Evolutionary conservation across 1,284 basidiomycete species (phyloP).

Genomic region (Cryptococcus floricola): DNA sequence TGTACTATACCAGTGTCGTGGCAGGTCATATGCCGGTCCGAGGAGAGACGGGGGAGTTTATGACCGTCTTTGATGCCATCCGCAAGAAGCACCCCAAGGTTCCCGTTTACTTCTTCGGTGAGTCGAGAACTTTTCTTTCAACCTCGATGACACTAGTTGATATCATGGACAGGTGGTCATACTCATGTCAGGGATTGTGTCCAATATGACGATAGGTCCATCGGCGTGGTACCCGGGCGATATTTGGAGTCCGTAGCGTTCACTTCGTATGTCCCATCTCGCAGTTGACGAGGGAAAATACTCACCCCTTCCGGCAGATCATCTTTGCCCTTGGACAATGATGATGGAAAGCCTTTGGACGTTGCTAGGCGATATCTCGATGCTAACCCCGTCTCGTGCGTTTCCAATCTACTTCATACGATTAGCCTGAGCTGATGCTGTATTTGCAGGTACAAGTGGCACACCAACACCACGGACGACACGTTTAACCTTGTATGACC

Average conservation of each 20-base stretch:
- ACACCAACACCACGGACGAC: slow-evolving; percentile 29
- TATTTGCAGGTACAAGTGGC: slow-evolving; percentile 34
- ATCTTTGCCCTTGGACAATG: slow-evolving; percentile 21
- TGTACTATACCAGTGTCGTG: slow-evolving; percentile 20
- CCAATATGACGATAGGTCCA: slow-evolving; percentile 49
- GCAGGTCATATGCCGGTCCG: slow-evolving; percentile 47
- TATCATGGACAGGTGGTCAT: slow-evolving; percentile 53
- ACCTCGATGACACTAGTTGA: no score
- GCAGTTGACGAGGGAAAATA: no score
- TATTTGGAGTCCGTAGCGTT: slow-evolving; percentile 82
- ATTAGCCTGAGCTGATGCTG: not conserved
- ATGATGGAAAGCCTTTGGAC: slow-evolving; percentile 31
- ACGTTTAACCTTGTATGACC: slow-evolving; percentile 40
- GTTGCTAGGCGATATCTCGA: slow-evolving; percentile 52
- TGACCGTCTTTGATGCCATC: slow-evolving; percentile 70
- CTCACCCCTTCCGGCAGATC: slow-evolving; percentile 16
- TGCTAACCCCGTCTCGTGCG: slow-evolving; percentile 49
- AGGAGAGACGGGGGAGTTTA: slow-evolving; percentile 52
- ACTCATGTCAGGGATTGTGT: slow-evolving; percentile 73
- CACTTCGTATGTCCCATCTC: slow-evolving; percentile 39
- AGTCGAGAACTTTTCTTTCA: slow-evolving; percentile 23
- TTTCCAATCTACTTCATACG: not conserved
- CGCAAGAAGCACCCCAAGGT: slow-evolving; percentile 65
- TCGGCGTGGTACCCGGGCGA: slow-evolving; percentile 66
- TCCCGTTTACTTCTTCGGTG: slow-evolving; percentile 76